A percentile compares a stretch with the other conserved stretches of the same genome.
These are phyloP conservation scores for Tilletiopsis washingtonensis DNA, from an alignment of 1,284 basidiomycete species.

Conservation along the genomic window DNA sequence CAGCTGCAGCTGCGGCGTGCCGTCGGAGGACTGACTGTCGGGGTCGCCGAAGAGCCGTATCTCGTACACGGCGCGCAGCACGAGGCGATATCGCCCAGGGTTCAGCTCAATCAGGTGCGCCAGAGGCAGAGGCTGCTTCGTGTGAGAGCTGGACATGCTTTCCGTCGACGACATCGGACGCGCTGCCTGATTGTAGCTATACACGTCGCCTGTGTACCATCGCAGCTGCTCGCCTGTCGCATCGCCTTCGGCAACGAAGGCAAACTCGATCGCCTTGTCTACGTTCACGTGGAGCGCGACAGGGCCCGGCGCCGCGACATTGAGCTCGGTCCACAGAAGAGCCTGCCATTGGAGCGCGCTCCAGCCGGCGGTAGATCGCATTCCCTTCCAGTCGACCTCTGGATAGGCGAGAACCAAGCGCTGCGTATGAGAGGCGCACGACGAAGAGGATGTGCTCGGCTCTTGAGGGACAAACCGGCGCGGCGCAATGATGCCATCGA, in stretches of 20 bases:
- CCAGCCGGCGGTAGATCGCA: constrained; percentile 22
- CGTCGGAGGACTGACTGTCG: too few species aligned
- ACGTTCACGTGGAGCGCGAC: constrained; percentile 10
- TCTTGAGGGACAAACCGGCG: constrained; percentile 4
- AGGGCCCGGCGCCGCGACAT: constrained; percentile 7
- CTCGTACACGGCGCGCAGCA: constrained; percentile 20
- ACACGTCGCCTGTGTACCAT: constrained; percentile 29
- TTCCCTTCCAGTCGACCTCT: constrained; percentile 14
- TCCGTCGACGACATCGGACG: constrained; percentile 1
- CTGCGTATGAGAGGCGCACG: too few species aligned
- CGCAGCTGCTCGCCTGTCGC: background rate
- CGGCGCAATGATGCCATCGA: constrained; percentile 4
- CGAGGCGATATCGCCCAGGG: constrained; percentile 15
- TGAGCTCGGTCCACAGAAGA: constrained; percentile 12
- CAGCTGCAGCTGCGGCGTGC: too few species aligned
- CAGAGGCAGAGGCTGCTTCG: too few species aligned
- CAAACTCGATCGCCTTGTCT: constrained; percentile 19
- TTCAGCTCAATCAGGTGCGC: constrained; percentile 14
- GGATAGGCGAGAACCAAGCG: constrained; percentile 14
- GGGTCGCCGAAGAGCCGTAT: constrained; percentile 23
- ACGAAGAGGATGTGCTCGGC: background rate
- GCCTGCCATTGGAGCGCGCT: constrained; percentile 23
- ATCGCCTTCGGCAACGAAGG: constrained; percentile 12
- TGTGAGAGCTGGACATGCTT: background rate
- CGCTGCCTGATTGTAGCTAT: constrained; percentile 20